Conservation (phyloP, 768 basidiomycete genomes). For the Panellus pusillus region DNA sequence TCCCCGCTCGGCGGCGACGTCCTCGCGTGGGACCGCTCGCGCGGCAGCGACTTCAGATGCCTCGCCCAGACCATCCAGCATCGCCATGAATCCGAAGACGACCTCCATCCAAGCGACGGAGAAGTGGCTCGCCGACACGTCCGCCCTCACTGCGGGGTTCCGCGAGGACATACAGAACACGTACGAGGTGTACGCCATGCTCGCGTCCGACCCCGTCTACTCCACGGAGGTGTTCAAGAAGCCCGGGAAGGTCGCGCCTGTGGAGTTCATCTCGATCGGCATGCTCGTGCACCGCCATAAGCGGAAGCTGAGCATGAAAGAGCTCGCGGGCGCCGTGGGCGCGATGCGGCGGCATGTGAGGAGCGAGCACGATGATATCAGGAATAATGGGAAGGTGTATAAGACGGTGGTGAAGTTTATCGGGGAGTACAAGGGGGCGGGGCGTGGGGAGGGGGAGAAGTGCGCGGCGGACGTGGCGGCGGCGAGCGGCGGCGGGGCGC, state of each 20-base stretch:
- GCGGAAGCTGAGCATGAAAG: conserved; percentile 33
- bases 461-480: conserved; percentile 25
- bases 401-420: conserved; percentile 59
- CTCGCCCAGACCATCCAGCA: conserved; percentile 55
- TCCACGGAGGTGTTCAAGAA: conserved; percentile 36
- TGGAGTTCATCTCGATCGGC: conserved; percentile 64
- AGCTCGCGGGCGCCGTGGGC: conserved; percentile 45
- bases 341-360: conserved; percentile 60
- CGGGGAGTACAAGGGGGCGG: conserved; percentile 8
- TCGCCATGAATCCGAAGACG: conserved; percentile 42
- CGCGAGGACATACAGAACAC: conserved; percentile 37
- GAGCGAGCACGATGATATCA: conserved; percentile 57
- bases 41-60: conserved; percentile 54
- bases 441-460: background rate
- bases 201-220: conserved; percentile 40
- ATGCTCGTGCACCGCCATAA: conserved; percentile 55
- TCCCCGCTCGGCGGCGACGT: conserved; percentile 24
- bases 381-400: conserved; percentile 59
- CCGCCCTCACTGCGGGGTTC: conserved; percentile 31
- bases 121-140: conserved; percentile 47
- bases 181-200: conserved; percentile 45
- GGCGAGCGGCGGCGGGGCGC: too few relatives aligned
- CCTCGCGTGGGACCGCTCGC: conserved; percentile 36
- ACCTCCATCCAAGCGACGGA: conserved; percentile 41
- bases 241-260: conserved; percentile 56